Conservation (phyloP, 208 protist species). For the Tetramitus jugosus region DNA sequence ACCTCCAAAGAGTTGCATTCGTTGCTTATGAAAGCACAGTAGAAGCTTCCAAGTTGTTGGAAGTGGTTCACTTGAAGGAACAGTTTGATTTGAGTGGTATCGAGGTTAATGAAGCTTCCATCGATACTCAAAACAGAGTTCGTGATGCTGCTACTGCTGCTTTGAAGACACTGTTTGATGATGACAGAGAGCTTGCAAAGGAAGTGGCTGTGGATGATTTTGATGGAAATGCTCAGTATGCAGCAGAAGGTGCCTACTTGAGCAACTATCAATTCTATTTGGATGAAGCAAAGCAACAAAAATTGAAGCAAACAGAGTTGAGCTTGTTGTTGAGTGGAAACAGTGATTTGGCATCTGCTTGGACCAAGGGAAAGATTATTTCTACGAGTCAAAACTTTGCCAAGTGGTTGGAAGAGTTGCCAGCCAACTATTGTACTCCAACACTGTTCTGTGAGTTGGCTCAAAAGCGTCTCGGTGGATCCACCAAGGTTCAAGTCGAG, state of each 20-base stretch:
- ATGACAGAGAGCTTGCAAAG: neutral
- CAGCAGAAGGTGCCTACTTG: neutral
- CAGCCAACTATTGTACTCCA: conserved; percentile 1
- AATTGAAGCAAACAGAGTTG: neutral
- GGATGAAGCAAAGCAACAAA: neutral
- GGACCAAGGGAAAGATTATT: neutral
- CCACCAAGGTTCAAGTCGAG: neutral
- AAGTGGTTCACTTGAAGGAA: too few relatives aligned
- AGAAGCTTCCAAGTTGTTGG: too few relatives aligned
- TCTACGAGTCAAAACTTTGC: neutral
- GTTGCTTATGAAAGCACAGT: too few relatives aligned
- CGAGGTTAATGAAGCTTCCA: too few relatives aligned
- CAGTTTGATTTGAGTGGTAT: too few relatives aligned
- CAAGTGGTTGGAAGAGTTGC: neutral
- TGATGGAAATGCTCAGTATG: neutral
- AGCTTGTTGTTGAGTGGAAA: neutral
- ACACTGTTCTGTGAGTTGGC: neutral
- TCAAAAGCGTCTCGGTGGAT: neutral
- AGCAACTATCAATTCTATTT: neutral
- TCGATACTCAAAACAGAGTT: neutral
- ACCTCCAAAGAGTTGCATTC: too few relatives aligned
- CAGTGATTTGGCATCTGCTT: neutral
- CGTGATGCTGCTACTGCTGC: neutral
- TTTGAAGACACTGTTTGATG: neutral
- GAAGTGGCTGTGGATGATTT: neutral